Evolutionary conservation across 306 rosid genomes (phyloP), one percentile per base, ranked within the genome.

Genomic region (Pterocarpus santalinus): DNA sequence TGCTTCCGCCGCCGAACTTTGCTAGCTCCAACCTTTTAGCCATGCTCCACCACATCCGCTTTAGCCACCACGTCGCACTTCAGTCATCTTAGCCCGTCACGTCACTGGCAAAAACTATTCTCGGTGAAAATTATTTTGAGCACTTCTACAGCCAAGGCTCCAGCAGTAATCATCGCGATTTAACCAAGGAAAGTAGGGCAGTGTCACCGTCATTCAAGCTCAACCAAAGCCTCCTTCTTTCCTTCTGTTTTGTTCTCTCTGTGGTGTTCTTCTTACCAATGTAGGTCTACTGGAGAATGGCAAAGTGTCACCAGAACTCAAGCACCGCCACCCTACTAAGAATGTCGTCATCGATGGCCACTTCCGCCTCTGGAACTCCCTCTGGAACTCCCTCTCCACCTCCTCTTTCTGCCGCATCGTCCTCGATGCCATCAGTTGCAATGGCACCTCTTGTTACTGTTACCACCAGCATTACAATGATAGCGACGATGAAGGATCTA

Each of bases 381-480:
- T 85, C 7, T 85, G 92, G 85, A 77, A 84, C 3, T 56, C 83
- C 34, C 85, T 87, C 73, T 91, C 97, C 44, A 86, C 83, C 35
- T 86, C 95, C 22, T 76, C 93, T 9, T 81, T 96, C 61, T 94
- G 97, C 66, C 91, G 91, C 77, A 82, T 83, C 76, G 69, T 96
- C 61, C 84, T 92, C 22, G 87, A 89, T 81, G 99, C 99, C 65
- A 86, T 96, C 39, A 93, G 94, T 71, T 96, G 99, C 76, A 97
- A 97, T 8, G 90, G 92, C 13, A 81, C 87, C 79, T 91, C 97
- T 13, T 91, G 94, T 4, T 57, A 78, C 80, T 88, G 94, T 5
- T 79, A 72, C 46, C 82, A 85, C 65, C 88, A 75, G 69, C 86
- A 22, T 22, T 22, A 62, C 33, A 66, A 53, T 35, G 72, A 66